A percentile compares a stretch with the other conserved stretches of the same genome.
phyloP scores from a whole-genome alignment of 495 filamentous ascomycete genomes.

The Hypomontagnella monticulosa region DNA sequence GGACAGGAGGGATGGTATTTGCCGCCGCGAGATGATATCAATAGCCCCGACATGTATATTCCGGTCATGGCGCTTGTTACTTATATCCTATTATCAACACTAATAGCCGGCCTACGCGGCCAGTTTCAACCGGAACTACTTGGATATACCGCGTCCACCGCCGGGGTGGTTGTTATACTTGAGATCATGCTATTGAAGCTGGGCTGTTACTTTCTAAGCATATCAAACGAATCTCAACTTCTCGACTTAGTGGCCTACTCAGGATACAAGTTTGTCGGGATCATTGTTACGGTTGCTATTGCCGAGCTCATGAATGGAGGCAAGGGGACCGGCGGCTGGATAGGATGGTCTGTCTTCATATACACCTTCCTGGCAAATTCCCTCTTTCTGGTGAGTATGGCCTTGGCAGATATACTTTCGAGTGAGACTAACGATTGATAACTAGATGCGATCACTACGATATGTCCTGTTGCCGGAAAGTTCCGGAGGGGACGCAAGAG shows the following conservation, averaged over 20 bases:
- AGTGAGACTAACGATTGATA: constrained; percentile 28
- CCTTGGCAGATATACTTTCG: neutral
- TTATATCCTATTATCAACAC: constrained; percentile 90
- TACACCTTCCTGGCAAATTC: constrained; percentile 95
- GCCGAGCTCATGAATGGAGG: constrained; percentile 80
- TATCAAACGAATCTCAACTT: constrained; percentile 86
- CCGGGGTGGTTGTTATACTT: constrained; percentile 80
- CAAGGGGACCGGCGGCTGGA: constrained; percentile 82
- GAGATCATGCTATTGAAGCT: constrained; percentile 92
- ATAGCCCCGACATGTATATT: constrained; percentile 99
- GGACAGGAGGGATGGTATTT: constrained; percentile 87
- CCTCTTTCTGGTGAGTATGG: constrained; percentile 82
- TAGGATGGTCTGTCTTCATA: constrained; percentile 86
- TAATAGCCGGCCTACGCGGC: constrained; percentile 90
- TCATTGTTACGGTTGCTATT: constrained; percentile 83
- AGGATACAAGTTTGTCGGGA: constrained; percentile 98
- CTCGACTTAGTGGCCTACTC: constrained; percentile 94
- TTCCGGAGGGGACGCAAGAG: constrained; percentile 66
- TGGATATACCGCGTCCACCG: constrained; percentile 84
- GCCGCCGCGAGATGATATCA: constrained; percentile 95
- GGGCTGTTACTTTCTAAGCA: constrained; percentile 90
- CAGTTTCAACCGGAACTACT: constrained; percentile 93
- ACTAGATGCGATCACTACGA: constrained; percentile 88
- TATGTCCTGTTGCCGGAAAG: constrained; percentile 95
- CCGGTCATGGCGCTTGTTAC: constrained; percentile 94